A percentile compares a stretch with the other conserved stretches of the same genome.
phyloP scores from a whole-genome alignment of 108 stramenopile genomes.

The Skeletonema menzelii region DNA sequence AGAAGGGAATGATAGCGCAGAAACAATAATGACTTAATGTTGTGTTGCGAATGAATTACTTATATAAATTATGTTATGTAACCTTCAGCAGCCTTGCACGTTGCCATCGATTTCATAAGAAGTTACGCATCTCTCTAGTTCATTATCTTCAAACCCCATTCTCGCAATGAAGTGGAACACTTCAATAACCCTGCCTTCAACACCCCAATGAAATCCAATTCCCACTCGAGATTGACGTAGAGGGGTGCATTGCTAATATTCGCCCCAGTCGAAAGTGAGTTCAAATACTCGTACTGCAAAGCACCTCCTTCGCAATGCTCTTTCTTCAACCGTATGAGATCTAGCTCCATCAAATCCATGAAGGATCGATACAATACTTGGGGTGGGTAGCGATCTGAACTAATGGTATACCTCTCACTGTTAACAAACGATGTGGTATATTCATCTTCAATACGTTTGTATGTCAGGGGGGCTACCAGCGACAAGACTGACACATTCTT shows the following conservation, averaged over 20 bases:
- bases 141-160: conserved; percentile 71
- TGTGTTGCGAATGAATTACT: neutral
- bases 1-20: neutral
- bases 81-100: neutral
- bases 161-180: conserved; percentile 75
- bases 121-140: conserved; percentile 15
- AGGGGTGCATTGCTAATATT: conserved; percentile 65
- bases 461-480: conserved; percentile 57
- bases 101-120: neutral
- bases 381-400: conserved; percentile 38
- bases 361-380: conserved; percentile 47
- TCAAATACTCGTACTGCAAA: conserved; percentile 61
- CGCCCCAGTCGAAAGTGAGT: conserved; percentile 28
- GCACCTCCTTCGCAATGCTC: conserved; percentile 72
- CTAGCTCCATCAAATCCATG: conserved; percentile 63
- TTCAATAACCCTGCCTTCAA: conserved; percentile 58
- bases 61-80: neutral
- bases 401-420: conserved; percentile 35
- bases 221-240: conserved; percentile 62
- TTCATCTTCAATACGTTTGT: conserved; percentile 79
- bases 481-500: neutral
- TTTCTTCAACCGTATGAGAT: conserved; percentile 61
- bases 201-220: conserved; percentile 62
- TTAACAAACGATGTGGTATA: conserved; percentile 56
- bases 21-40: neutral